Evolutionary conservation across 345 rosid genomes (phyloP).

Genomic region (Sisymbrium irio): DNA sequence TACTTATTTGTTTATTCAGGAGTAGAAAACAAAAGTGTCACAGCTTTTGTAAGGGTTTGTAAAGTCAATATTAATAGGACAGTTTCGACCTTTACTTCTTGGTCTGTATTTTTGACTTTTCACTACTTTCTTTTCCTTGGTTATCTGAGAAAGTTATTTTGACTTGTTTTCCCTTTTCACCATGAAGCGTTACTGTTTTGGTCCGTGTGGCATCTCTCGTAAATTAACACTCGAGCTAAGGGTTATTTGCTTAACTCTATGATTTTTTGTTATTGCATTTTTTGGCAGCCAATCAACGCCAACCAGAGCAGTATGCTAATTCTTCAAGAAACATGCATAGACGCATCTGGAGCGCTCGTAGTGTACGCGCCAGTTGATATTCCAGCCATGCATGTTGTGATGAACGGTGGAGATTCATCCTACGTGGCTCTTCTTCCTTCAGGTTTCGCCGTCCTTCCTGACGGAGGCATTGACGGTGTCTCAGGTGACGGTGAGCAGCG

Average conservation of each 20-base stretch:
- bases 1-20: background rate
- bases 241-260: background rate
- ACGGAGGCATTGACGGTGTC: constrained; percentile 33
- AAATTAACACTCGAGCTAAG: background rate
- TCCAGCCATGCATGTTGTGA: constrained; percentile 54
- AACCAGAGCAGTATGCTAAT: constrained; percentile 67
- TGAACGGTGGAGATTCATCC: constrained; percentile 74
- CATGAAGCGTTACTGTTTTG: constrained; percentile 21
- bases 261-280: background rate
- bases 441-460: constrained; percentile 74
- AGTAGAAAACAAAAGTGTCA: constrained; percentile 32
- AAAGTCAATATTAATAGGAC: constrained; percentile 63
- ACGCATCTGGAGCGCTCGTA: constrained; percentile 55
- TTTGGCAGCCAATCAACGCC: constrained; percentile 49
- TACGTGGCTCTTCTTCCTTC: constrained; percentile 84
- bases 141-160: constrained; percentile 21
- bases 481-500: constrained; percentile 19
- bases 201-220: constrained; percentile 21
- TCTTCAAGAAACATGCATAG: constrained; percentile 63
- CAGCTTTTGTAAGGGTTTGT: constrained; percentile 27
- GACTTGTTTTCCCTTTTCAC: constrained; percentile 17
- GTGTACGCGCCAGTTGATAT: constrained; percentile 73
- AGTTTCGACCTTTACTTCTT: constrained; percentile 41
- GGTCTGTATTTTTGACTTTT: constrained; percentile 35
- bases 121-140: background rate